These are phyloP conservation scores for Tylopilus balloui DNA, from an alignment of 768 basidiomycete genomes.

Conservation along the genomic window DNA sequence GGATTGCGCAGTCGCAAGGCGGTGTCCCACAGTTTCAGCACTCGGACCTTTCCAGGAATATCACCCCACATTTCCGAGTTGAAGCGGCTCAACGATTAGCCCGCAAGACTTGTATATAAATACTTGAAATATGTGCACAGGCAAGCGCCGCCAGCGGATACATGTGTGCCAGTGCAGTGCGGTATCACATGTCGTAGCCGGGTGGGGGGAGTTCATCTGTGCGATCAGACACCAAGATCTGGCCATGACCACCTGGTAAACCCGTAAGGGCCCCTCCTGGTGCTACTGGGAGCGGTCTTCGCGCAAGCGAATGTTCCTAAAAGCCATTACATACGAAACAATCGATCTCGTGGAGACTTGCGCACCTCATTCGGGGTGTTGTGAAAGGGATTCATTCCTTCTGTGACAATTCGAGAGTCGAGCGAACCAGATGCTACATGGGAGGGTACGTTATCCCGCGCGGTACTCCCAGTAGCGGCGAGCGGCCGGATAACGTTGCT, in stretches of 20 bases:
- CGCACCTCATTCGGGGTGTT: constrained; percentile 8
- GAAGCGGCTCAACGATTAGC: background rate
- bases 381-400: background rate
- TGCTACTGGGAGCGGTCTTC: constrained; percentile 8
- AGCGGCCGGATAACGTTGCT: background rate
- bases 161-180: constrained; percentile 1
- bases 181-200: constrained; percentile 19
- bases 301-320: constrained; percentile 3
- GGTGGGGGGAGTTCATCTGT: constrained; percentile 8
- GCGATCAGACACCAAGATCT: background rate
- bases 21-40: background rate
- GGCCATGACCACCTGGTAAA: background rate
- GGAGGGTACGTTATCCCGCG: background rate
- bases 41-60: background rate
- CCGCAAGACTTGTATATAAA: background rate
- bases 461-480: background rate
- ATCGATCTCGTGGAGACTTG: background rate
- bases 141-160: background rate
- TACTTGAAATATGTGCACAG: background rate
- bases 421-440: background rate
- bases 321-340: background rate
- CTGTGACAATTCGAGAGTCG: background rate
- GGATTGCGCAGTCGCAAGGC: background rate
- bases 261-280: background rate
- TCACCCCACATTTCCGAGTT: too few species aligned